These are phyloP conservation scores for Wolfiporia cocos DNA, from an alignment of 1,284 basidiomycete genomes.

Conservation along the genomic window DNA sequence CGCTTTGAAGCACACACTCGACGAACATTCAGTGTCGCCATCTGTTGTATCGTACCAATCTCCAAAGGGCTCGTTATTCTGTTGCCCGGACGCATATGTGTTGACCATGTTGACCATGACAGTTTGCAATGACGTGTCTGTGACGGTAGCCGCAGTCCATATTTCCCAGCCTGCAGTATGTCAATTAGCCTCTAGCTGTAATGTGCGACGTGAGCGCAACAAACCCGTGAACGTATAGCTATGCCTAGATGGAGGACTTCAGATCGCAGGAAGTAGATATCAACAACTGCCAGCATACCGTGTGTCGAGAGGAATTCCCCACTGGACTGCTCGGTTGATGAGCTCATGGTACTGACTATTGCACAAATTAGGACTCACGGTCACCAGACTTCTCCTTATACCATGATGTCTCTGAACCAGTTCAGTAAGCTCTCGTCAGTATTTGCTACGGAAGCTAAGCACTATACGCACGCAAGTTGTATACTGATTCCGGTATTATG, in stretches of 20 bases:
- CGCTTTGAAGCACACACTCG: conserved; percentile 38
- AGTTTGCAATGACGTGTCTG: conserved; percentile 40
- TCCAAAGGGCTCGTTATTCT: conserved; percentile 44
- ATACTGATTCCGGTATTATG: conserved; percentile 54
- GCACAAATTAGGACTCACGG: too few species aligned
- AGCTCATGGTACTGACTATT: too few species aligned
- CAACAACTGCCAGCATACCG: not conserved
- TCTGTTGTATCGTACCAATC: conserved; percentile 59
- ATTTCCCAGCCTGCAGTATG: conserved; percentile 48
- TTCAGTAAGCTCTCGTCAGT: too few species aligned
- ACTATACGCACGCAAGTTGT: conserved; percentile 46
- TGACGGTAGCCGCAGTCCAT: conserved; percentile 51
- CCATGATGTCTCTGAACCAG: conserved; percentile 1
- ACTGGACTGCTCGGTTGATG: conserved; percentile 31
- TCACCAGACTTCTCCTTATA: conserved; percentile 31
- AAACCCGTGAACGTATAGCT: not conserved
- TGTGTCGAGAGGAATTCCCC: conserved; percentile 38
- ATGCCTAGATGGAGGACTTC: too few species aligned
- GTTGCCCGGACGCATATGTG: conserved; percentile 45
- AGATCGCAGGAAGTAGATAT: too few species aligned
- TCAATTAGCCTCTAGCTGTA: too few species aligned
- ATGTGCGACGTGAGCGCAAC: not conserved
- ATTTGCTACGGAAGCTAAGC: too few species aligned
- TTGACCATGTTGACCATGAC: conserved; percentile 48
- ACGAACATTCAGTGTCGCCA: conserved; percentile 24